Conservation (phyloP, 2,329 filamentous ascomycete species). For the Phyllosticta ampelicida region DNA sequence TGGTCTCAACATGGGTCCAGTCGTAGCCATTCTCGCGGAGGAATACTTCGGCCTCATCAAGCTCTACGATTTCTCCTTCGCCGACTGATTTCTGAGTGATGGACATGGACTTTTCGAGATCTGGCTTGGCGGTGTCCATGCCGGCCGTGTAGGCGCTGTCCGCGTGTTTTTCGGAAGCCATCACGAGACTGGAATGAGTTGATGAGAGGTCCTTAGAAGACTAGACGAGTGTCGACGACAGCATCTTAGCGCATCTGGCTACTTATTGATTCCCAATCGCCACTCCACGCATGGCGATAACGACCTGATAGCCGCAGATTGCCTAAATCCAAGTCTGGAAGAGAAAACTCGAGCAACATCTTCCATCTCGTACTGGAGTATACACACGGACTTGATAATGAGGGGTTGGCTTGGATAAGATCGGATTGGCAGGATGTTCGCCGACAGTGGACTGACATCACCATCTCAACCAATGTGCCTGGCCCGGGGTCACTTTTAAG, state of each 20-base stretch:
- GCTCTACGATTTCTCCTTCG: constrained; percentile 25
- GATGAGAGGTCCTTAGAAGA: too few species aligned
- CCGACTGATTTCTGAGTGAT: constrained; percentile 14
- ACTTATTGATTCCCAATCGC: constrained; percentile 5
- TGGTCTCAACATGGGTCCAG: constrained; percentile 31
- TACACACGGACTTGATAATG: constrained; percentile 3
- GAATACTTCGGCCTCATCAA: constrained; percentile 41
- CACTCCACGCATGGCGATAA: constrained; percentile 4
- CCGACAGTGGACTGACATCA: constrained; percentile 1
- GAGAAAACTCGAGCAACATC: not conserved
- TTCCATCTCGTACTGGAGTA: not conserved
- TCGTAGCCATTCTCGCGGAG: constrained; percentile 39
- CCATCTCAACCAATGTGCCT: not conserved
- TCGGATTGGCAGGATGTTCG: constrained; percentile 1
- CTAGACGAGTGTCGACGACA: not conserved
- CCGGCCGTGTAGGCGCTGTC: constrained; percentile 1
- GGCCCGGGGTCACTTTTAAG: not conserved
- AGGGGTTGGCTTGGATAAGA: constrained; percentile 8
- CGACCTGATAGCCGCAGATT: constrained; percentile 3
- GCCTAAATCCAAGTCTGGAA: not conserved
- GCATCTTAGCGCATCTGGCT: not conserved
- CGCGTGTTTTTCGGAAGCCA: constrained; percentile 2
- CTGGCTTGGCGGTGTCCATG: constrained; percentile 1
- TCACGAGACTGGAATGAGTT: not conserved
- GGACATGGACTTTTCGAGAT: constrained; percentile 8